Base-by-base conservation (phyloP, 73 alveolate genomes). In the Halteria grandinella region DNA sequence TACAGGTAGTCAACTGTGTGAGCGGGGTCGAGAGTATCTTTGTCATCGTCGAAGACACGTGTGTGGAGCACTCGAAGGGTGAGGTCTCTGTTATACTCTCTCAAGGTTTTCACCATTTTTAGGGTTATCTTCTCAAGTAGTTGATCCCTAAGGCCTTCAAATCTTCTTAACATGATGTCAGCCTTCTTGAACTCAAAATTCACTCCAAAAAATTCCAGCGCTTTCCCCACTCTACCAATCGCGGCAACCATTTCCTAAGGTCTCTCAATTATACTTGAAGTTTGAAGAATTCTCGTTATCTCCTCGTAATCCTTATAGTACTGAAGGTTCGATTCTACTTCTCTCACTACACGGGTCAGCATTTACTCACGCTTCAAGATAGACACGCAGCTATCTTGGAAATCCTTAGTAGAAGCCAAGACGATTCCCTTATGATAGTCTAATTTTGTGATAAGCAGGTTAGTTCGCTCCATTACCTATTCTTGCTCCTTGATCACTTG, bases 261-360 rank as follows among this genome's bases (percentile, higher is more conserved):
- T 21, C 47, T 15, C 12, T 66, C 80, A 50, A 66, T 41, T 5
- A 66, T 63, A 20, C 32, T 23, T 23, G 12, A 25, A 66, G 43
- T 50, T 41, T 66, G 50, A 4, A 66, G 33, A 3, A 66, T 66
- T 18, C 63, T 41, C 6, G 47, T 43, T 20, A 63, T 45, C 34
- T 66, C 80, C 28, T 66, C 80, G 47, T 66, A 66, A 36, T 66
- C 80, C 52, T 66, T 66, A 33, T 66, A 66, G n/a, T 31, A 2
- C 52, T 66, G 29, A 20, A 66, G 7, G 29, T 41, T 66, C 36
- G 25, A 45, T 51, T 66, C 80, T 17, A 66, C 47, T 47, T 66
- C 80, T 33, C 80, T 66, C 1, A 47, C 80, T 4, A 66, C 80
- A 45, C 32, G 43, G 15, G 80, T 66, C 3, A 66, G 66, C 80